These are phyloP conservation scores for Saccharomyces eubayanus DNA, from an alignment of 805 yeast genomes.

Conservation along the genomic window DNA sequence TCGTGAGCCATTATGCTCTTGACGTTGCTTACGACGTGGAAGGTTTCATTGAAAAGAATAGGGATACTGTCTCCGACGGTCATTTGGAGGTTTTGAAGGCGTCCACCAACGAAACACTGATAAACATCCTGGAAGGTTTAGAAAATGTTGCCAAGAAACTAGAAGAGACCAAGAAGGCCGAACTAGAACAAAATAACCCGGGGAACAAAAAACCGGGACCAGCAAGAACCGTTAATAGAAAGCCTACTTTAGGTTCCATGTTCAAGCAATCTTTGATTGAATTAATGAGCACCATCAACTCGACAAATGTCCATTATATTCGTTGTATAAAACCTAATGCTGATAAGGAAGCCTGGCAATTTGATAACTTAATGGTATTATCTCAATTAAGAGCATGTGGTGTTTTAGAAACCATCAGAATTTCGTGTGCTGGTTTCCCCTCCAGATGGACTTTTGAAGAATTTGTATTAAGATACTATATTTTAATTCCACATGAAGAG, in stretches of 20 bases:
- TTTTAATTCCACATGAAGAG: conserved; percentile 62
- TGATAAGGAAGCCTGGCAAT: conserved; percentile 89
- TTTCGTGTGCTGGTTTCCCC: conserved; percentile 97
- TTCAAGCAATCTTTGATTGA: conserved; percentile 89
- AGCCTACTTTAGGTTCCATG: conserved; percentile 91
- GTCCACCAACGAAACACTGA: conserved; percentile 58
- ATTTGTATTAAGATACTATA: conserved; percentile 81
- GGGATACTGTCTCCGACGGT: conserved; percentile 96
- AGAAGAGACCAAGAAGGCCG: conserved; percentile 33
- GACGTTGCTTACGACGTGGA: conserved; percentile 88
- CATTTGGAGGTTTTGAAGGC: conserved; percentile 76
- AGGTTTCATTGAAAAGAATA: conserved; percentile 92
- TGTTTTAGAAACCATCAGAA: conserved; percentile 91
- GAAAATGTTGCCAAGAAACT: conserved; percentile 46
- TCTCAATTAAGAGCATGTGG: conserved; percentile 97
- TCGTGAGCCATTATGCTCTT: conserved; percentile 88
- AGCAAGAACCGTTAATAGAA: conserved; percentile 46
- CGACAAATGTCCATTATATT: conserved; percentile 93
- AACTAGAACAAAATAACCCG: conserved; percentile 19
- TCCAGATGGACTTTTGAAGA: conserved; percentile 92
- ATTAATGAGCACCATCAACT: conserved; percentile 83
- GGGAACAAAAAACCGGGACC: conserved; percentile 36
- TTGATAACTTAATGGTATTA: conserved; percentile 89
- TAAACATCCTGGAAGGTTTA: conserved; percentile 54
- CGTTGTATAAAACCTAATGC: conserved; percentile 97